These are phyloP conservation scores for Silene latifolia DNA, from an alignment of 148 eudicot genomes.

Conservation along the genomic window DNA sequence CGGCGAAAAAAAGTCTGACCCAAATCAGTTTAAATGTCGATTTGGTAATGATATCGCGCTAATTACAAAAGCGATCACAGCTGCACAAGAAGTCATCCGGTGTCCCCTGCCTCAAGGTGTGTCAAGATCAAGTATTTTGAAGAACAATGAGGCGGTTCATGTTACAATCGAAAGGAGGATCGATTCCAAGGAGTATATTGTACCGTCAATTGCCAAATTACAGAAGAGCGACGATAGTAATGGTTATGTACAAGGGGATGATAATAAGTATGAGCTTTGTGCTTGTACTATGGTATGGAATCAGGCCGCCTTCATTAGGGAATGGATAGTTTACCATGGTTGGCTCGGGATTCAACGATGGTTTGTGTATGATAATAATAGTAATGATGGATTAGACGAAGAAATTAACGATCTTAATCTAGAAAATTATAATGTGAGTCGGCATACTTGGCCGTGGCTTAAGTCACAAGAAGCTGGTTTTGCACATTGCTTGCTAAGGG, in stretches of 20 bases:
- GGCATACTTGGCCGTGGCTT: conserved; percentile 95
- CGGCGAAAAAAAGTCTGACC: conserved; percentile 56
- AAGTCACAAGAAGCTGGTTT: conserved; percentile 97
- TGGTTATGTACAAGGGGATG: not conserved
- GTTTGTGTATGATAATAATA: conserved; percentile 90
- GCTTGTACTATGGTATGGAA: conserved; percentile 97
- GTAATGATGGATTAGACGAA: conserved; percentile 58
- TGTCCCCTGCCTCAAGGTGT: conserved; percentile 57
- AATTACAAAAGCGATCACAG: conserved; percentile 53
- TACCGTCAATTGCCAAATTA: conserved; percentile 80
- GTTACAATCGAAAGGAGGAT: conserved; percentile 38
- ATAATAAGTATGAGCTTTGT: conserved; percentile 61
- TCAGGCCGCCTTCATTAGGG: conserved; percentile 73
- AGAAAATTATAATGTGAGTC: conserved; percentile 57
- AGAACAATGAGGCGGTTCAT: conserved; percentile 32
- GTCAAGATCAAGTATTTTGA: conserved; percentile 25
- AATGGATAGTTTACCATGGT: conserved; percentile 78
- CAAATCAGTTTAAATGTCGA: conserved; percentile 56
- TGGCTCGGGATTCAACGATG: conserved; percentile 90
- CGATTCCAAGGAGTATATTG: conserved; percentile 9
- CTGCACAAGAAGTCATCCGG: conserved; percentile 87
- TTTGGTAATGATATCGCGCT: conserved; percentile 33
- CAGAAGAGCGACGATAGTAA: conserved; percentile 5
- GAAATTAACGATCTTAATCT: conserved; percentile 48
- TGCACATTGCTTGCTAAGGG: conserved; percentile 79